These are phyloP conservation scores for Suillus hirtellus DNA, from an alignment of 768 basidiomycete genomes.

Conservation along the genomic window DNA sequence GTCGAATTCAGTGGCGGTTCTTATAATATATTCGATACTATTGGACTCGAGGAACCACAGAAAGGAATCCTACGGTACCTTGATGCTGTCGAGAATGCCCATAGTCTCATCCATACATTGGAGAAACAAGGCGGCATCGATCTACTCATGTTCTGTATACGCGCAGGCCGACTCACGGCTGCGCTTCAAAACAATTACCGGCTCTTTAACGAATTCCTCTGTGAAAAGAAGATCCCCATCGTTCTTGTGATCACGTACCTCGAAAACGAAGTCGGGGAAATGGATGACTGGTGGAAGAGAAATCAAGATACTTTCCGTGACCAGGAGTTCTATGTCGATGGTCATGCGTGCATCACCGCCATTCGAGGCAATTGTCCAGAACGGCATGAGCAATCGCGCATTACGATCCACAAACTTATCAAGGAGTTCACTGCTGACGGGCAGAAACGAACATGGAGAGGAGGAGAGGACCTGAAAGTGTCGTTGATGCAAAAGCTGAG, in stretches of 20 bases:
- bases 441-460: conserved; percentile 25
- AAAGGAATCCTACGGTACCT: conserved; percentile 26
- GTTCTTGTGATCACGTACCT: conserved; percentile 40
- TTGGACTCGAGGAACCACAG: conserved; percentile 22
- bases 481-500: conserved; percentile 11
- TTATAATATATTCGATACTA: conserved; percentile 14
- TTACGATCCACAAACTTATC: conserved; percentile 22
- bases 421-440: conserved; percentile 25
- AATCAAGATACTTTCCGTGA: conserved; percentile 33
- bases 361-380: conserved; percentile 16
- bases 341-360: conserved; percentile 43
- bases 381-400: conserved; percentile 30
- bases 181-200: conserved; percentile 39
- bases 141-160: conserved; percentile 41
- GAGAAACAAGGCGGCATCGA: conserved; percentile 35
- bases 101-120: conserved; percentile 34
- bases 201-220: conserved; percentile 41
- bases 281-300: conserved; percentile 40
- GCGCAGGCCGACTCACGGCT: conserved; percentile 36
- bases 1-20: conserved; percentile 21
- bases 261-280: conserved; percentile 32
- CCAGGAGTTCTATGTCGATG: conserved; percentile 30
- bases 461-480: conserved; percentile 1
- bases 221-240: conserved; percentile 37
- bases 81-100: conserved; percentile 29